These are phyloP conservation scores for Ophiostoma fasciatum DNA, from an alignment of 2,329 filamentous ascomycete species.

Conservation along the genomic window DNA sequence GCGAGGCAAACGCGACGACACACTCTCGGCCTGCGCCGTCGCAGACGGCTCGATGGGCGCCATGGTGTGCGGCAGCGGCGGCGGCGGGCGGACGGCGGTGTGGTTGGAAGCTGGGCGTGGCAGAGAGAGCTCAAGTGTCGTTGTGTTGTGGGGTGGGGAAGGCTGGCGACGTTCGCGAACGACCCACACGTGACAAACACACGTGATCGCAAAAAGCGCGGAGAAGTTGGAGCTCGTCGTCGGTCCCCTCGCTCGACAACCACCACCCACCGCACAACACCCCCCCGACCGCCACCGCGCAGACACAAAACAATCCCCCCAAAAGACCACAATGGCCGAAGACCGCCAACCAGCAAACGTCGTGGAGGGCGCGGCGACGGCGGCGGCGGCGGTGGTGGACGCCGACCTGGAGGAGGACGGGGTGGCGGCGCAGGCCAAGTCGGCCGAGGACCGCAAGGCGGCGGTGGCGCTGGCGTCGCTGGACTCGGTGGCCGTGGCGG, in stretches of 20 bases:
- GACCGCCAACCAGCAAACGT: slow-evolving; percentile 42
- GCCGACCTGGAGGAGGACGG: slow-evolving; percentile 45
- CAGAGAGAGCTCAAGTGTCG: too few relatives aligned
- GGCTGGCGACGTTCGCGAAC: too few relatives aligned
- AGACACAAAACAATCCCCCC: too few relatives aligned
- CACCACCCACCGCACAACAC: too few relatives aligned
- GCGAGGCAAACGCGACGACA: background rate
- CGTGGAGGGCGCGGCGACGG: slow-evolving; percentile 44
- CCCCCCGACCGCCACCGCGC: too few relatives aligned
- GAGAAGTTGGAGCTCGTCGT: too few relatives aligned
- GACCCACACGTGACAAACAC: background rate
- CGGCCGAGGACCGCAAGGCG: slow-evolving; percentile 63
- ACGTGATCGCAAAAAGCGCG: too few relatives aligned
- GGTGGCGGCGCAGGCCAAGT: slow-evolving; percentile 36
- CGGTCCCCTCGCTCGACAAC: too few relatives aligned
- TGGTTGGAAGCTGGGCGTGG: too few relatives aligned
- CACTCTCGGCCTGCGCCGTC: slow-evolving; percentile 11
- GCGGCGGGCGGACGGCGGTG: background rate
- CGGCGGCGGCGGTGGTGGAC: slow-evolving; percentile 39
- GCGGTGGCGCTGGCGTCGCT: slow-evolving; percentile 59
- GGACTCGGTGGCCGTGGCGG: slow-evolving; percentile 35
- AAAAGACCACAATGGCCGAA: slow-evolving; percentile 46
- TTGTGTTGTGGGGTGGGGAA: too few relatives aligned
- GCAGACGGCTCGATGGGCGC: slow-evolving; percentile 21
- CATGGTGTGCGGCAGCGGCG: too few relatives aligned